Base-by-base conservation (phyloP, 2,329 filamentous ascomycete species). In the Colletotrichum spaethianum region DNA sequence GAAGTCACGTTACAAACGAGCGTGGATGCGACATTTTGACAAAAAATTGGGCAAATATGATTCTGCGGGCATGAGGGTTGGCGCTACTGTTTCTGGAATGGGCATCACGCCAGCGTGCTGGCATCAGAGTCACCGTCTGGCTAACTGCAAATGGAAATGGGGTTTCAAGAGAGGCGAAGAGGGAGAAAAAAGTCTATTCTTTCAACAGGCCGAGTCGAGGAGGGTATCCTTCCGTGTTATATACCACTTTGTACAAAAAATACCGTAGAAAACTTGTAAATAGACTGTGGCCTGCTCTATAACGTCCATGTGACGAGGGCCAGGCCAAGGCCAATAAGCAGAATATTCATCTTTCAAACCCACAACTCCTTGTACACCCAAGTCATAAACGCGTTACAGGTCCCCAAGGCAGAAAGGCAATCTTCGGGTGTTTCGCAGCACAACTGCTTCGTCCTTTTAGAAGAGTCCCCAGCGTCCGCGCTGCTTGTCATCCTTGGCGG, bases 1-100 rank as follows among this genome's bases (percentile, higher is more conserved):
- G 96, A 99, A 83, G 94, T 98, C 18, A 97, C 93, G 57, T 87
- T 97, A 63, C 94, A 98, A 84, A 91, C 94, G 79, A 91, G 82
- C 66, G 82, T 82, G 7, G 82, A 83, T 61, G 73, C 76, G 38
- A 76, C 72, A 42, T 73, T 65, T 69, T 50, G 38, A 67, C 14
- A 50, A 28, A 50, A 28, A 28, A 36, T 16, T 40, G 55, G 6
- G 60, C 26, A 55, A 3, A n/a, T 20, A 11, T 8, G 31, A 14
- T 36, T 16, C 11, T 23, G 31, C 53, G 7, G 31, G 14, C 26
- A 26, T 7, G 3, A 31, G 48, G 6, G 18, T 8, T 28, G 11
- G 55, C 33, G 44, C 8, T 62, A 31, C 8, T 26, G 53, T 38
- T 56, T 23, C 26, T 31, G 61, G 20, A 31, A 23, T 16, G 31